Base-by-base conservation (phyloP, 768 basidiomycete species). In the Saitozyma sp. region DNA sequence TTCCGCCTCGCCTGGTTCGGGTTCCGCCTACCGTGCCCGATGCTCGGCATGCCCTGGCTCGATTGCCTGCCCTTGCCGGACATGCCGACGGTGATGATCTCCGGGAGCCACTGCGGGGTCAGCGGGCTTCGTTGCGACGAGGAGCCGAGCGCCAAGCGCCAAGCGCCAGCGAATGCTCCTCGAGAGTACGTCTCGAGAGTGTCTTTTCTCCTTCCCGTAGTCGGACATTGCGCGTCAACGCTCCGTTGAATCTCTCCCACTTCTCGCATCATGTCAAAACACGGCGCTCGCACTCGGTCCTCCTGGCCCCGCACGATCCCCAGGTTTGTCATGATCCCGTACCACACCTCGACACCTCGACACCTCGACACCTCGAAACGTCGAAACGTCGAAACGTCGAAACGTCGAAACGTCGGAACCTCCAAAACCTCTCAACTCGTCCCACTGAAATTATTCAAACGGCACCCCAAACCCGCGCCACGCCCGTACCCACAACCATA, bases 11-110 rank as follows among this genome's bases (percentile, higher is more conserved):
- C 76, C 79, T 89, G 90, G 76, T 98, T 97, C 1, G 92, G 92
- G 80, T 98, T 98, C 77, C 84, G 89, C 76, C 86, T 84, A 20
- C 95, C 95, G 69, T 88, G 85, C 3, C 94, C 94, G 70, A 98
- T 88, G 64, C 85, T 82, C 8, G 94, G 94, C 84, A 96, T 83
- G 1, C 71, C 77, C 84, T 87, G 45, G 83, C 86, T 74, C 82
- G 84, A 58, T 80, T 82, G 69, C 46, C 80, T 81, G 9, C 89
- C 89, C 78, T 90, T 91, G 0, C 90, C 88, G 10, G 75, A 76
- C 65, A 73, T 73, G 8, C 78, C 78, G 7, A 76, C 75, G 14
- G 71, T 70, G 37, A 78, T 65, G 37, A 79, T 76, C 58, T 78
- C 77, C 5, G 78, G 78, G 42, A 79, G 43, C 78, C 78, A 79